These are phyloP conservation scores for Tritrichomonas foetus DNA, from an alignment of 208 protist species.

Conservation along the genomic window DNA sequence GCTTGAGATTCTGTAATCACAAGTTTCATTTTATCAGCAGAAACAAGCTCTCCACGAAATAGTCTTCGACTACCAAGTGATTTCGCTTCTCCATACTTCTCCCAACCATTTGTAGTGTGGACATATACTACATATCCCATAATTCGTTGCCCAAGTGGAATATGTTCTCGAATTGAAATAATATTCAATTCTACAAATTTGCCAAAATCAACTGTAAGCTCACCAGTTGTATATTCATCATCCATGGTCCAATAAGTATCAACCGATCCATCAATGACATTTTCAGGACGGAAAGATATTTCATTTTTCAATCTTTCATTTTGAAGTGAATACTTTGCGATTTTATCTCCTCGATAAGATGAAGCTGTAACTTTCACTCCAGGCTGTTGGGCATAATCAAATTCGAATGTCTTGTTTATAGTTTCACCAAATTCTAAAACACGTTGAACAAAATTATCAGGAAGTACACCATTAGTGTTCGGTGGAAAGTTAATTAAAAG, in stretches of 20 bases:
- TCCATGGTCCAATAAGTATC: conserved; percentile 13
- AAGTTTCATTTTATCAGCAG: background rate
- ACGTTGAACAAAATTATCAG: background rate
- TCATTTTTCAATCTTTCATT: too few species aligned
- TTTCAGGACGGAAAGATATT: background rate
- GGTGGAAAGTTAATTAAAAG: background rate
- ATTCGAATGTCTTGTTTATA: background rate
- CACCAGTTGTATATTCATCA: background rate
- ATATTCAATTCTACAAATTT: background rate
- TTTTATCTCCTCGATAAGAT: background rate
- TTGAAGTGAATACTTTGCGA: too few species aligned
- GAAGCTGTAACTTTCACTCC: background rate
- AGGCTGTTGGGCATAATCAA: background rate
- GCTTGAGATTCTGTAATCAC: background rate
- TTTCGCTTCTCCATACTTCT: background rate
- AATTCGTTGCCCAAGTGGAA: background rate
- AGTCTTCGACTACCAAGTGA: background rate
- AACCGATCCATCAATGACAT: background rate
- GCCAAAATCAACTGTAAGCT: background rate
- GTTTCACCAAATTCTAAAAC: background rate
- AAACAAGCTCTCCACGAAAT: background rate
- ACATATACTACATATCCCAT: background rate
- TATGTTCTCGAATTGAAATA: background rate
- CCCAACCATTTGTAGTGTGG: background rate
- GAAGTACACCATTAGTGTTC: background rate